Evolutionary conservation across 1,139 yeast species (phyloP).

Genomic region (Zygoascus meyerae): DNA sequence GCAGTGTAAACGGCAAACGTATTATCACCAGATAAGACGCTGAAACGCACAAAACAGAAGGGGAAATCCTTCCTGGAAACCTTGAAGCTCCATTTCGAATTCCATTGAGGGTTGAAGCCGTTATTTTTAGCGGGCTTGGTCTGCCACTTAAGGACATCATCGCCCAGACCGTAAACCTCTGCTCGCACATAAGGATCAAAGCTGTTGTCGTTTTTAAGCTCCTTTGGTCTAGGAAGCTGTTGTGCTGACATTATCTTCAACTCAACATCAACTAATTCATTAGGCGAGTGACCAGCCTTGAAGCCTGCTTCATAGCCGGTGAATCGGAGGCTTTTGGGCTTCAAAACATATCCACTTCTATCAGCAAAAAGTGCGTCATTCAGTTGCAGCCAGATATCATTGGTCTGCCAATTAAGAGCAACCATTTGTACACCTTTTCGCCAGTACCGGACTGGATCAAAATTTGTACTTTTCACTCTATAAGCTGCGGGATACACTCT

Average conservation of each 20-base stretch:
- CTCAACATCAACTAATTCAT: conserved; percentile 34
- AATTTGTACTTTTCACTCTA: conserved; percentile 73
- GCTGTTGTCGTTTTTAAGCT: conserved; percentile 38
- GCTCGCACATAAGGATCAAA: conserved; percentile 56
- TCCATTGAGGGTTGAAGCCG: conserved; percentile 88
- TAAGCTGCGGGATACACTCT: conserved; percentile 82
- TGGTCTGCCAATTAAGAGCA: conserved; percentile 96
- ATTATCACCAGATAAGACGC: conserved; percentile 40
- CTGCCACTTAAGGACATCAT: conserved; percentile 19
- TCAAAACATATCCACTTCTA: conserved; percentile 68
- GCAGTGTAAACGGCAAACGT: conserved; percentile 53
- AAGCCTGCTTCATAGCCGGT: conserved; percentile 6
- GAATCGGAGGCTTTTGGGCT: conserved; percentile 44
- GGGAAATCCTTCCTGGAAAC: conserved; percentile 39
- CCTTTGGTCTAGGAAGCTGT: conserved; percentile 66
- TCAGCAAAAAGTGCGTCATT: conserved; percentile 76
- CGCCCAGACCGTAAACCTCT: conserved; percentile 46
- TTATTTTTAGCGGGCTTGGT: conserved; percentile 47
- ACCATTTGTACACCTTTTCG: conserved; percentile 85
- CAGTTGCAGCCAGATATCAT: conserved; percentile 83
- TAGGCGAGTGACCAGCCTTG: conserved; percentile 1
- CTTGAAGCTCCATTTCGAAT: conserved; percentile 44
- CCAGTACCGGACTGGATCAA: conserved; percentile 78
- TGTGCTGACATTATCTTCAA: conserved; percentile 67
- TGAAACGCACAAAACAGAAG: conserved; percentile 48